phyloP scores from a whole-genome alignment of 129 eudicot species.

The Arctium minus region DNA sequence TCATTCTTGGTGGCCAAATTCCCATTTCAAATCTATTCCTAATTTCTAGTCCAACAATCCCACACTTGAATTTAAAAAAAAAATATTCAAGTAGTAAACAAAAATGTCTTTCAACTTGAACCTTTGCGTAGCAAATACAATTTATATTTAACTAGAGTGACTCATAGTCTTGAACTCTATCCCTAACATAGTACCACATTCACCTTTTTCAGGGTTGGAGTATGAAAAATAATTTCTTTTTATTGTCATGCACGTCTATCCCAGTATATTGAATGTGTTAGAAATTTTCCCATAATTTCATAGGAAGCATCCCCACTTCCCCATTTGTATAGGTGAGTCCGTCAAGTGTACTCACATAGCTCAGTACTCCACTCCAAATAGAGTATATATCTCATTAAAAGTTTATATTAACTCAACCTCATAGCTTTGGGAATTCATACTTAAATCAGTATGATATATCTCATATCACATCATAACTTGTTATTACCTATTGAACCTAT shows the following conservation, averaged over 20 bases:
- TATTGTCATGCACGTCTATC: too few relatives aligned
- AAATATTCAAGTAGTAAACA: not conserved
- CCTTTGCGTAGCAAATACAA: not conserved
- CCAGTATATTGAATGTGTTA: too few relatives aligned
- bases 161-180: too few relatives aligned
- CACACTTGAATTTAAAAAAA: too few relatives aligned
- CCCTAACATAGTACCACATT: not conserved
- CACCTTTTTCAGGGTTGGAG: not conserved
- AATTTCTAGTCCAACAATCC: too few relatives aligned
- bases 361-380: not conserved
- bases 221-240: not conserved
- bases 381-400: conserved; percentile 2
- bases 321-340: not conserved
- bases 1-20: too few relatives aligned
- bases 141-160: not conserved
- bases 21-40: too few relatives aligned
- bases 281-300: not conserved
- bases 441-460: not conserved
- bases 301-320: not conserved
- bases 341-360: not conserved
- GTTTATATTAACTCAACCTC: too few relatives aligned
- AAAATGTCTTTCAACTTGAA: not conserved
- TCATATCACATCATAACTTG: too few relatives aligned
- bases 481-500: conserved; percentile 4
- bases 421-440: not conserved